These are phyloP conservation scores for Fistulinella prunicolor DNA, from an alignment of 768 basidiomycete species.

Conservation along the genomic window DNA sequence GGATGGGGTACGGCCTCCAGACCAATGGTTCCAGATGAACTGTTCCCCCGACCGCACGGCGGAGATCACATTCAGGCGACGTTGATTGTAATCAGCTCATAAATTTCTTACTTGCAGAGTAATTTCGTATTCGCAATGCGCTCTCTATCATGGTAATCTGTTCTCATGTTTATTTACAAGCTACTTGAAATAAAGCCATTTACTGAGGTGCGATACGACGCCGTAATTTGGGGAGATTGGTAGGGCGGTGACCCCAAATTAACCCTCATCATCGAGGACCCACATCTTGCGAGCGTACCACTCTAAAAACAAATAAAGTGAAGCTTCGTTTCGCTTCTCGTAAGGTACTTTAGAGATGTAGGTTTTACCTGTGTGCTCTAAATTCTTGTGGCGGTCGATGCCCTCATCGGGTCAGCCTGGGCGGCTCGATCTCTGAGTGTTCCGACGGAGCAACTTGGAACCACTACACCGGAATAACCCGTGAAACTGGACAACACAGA, in stretches of 20 bases:
- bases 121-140: constrained; percentile 10
- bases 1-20: constrained; percentile 34
- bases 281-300: too few species aligned
- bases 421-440: too few species aligned
- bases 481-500: too few species aligned
- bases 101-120: constrained; percentile 5
- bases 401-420: too few species aligned
- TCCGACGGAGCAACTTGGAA: too few species aligned
- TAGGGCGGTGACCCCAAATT: constrained; percentile 1
- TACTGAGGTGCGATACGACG: background rate
- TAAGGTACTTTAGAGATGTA: too few species aligned
- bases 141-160: constrained; percentile 9
- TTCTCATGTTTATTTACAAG: constrained; percentile 9
- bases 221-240: constrained; percentile 16
- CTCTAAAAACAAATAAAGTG: too few species aligned
- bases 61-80: constrained; percentile 38
- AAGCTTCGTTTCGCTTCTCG: too few species aligned
- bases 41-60: constrained; percentile 36
- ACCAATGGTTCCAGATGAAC: constrained; percentile 35
- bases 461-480: too few species aligned
- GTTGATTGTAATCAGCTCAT: constrained; percentile 11
- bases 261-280: background rate
- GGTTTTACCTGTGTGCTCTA: too few species aligned
- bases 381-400: too few species aligned
- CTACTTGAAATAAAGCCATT: background rate